Percentiles rank a stretch among this genome's conserved stretches.
Conservation (phyloP, 768 basidiomycete species). For the Lactarius evosmus region DNA sequence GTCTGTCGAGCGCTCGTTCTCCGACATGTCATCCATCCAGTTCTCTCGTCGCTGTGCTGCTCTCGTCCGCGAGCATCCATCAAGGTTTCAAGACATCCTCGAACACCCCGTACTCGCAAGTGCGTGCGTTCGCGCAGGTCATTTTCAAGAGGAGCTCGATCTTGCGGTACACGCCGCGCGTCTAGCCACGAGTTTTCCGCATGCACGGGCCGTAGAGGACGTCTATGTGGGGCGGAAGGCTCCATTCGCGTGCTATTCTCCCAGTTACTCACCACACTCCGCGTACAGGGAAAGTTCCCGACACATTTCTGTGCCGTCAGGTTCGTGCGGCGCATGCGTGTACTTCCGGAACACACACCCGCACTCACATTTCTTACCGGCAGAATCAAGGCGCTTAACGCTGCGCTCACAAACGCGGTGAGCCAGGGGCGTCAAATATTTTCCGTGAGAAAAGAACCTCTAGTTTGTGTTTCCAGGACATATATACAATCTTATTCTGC, state of each 20-base stretch:
- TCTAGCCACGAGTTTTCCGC: slow-evolving; percentile 40
- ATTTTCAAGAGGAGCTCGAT: slow-evolving; percentile 89
- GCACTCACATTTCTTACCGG: slow-evolving; percentile 81
- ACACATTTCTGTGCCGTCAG: slow-evolving; percentile 86
- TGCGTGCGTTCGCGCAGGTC: slow-evolving; percentile 89
- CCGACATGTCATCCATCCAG: slow-evolving; percentile 65
- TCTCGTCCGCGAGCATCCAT: slow-evolving; percentile 89
- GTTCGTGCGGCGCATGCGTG: slow-evolving; percentile 81
- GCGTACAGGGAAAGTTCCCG: slow-evolving; percentile 83
- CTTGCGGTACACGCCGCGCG: slow-evolving; percentile 77
- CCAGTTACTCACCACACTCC: slow-evolving; percentile 72
- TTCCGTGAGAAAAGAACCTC: too few species aligned
- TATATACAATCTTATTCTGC: too few species aligned
- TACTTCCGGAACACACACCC: slow-evolving; percentile 65
- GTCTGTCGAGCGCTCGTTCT: slow-evolving; percentile 63
- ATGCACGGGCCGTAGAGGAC: slow-evolving; percentile 53
- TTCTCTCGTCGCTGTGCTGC: slow-evolving; percentile 69
- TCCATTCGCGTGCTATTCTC: slow-evolving; percentile 67
- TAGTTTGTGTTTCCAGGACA: too few species aligned
- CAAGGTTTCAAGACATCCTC: slow-evolving; percentile 87
- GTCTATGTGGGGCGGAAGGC: slow-evolving; percentile 60
- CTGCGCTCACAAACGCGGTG: slow-evolving; percentile 52
- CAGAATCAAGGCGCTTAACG: slow-evolving; percentile 59
- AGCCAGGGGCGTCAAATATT: slow-evolving; percentile 36
- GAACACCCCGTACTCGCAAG: slow-evolving; percentile 90